phyloP scores from a whole-genome alignment of 305 asterid genomes.

The Solanum hybrid region DNA sequence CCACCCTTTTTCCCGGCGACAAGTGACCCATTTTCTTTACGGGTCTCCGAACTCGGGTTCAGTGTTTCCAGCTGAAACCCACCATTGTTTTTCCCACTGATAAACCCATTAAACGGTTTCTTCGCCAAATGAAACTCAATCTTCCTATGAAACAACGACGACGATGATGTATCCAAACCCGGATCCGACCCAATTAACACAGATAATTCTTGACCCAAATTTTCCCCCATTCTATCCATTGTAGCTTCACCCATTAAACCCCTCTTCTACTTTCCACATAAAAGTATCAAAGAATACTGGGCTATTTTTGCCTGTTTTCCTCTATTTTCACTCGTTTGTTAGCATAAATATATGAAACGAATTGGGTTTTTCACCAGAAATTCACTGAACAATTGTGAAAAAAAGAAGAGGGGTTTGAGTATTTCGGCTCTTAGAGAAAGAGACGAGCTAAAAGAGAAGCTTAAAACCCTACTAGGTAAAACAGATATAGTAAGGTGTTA shows the following conservation, averaged over 20 bases:
- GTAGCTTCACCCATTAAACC: neutral
- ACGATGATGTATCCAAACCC: conserved; percentile 11
- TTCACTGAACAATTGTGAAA: no score
- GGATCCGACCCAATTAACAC: conserved; percentile 16
- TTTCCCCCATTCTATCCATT: neutral
- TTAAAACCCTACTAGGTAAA: no score
- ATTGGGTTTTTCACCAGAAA: no score
- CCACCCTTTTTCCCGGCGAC: conserved; percentile 10
- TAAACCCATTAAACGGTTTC: conserved; percentile 60
- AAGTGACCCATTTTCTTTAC: conserved; percentile 14
- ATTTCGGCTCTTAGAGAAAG: no score
- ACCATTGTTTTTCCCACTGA: conserved; percentile 26
- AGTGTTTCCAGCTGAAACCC: conserved; percentile 83
- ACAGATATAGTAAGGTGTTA: no score
- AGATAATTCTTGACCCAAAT: conserved; percentile 5
- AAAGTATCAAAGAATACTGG: neutral
- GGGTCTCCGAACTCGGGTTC: conserved; percentile 45
- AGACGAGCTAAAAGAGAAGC: no score
- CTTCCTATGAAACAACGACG: conserved; percentile 43
- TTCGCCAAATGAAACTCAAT: conserved; percentile 63
- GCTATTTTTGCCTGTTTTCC: neutral
- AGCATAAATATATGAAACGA: no score
- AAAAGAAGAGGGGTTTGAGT: no score
- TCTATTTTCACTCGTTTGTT: neutral
- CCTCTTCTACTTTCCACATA: neutral